Evolutionary conservation across 345 rosid genomes (phyloP), one percentile per base, ranked within the genome.

Genomic region (Ceriops tagal): DNA sequence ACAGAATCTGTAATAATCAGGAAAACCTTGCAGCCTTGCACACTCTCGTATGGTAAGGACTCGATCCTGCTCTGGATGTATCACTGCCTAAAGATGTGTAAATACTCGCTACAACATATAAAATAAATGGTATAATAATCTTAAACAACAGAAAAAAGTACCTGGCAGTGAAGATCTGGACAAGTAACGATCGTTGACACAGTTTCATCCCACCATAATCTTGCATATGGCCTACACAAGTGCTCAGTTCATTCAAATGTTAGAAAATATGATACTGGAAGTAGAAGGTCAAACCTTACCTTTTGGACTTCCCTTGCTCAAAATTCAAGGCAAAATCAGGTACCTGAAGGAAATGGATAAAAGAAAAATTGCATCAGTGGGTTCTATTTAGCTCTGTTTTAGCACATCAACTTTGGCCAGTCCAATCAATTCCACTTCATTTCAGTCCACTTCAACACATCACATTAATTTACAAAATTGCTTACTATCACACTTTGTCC

Each of bases 201-300:
- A 3, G 96, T 91, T 72, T 93, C 97, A 61, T 93, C 98, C 97
- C 98, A 93, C 97, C 98, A 93, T 70, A 93, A 75, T 76, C 97
- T 88, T 6, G 76, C 96, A 79, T 85, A 93, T 18, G 97, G 96
- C 69, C 98, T 93, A 79, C 71, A 69, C 22, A 49, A 26, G 69
- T 26, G 70, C 15, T 28, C 21, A 24, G 16, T 15, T 35, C 26
- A 53, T 24, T 5, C 16, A 35, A 22, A 34, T 34, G 39, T 34
- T 46, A 35, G 27, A 34, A 32, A 32, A 15, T 27, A 34, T 3
- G 39, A 18, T 27, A 66, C 61, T 6, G 20, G 34, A 68, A 61
- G 8, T 34, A 58, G 30, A 47, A 65, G 57, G 53, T 53, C 55
- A 58, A 20, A 37, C 26, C 13, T 53, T 74, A 91, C 97, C 95